phyloP scores from a whole-genome alignment of 805 yeast species.

The Lipomyces mesembrius region DNA sequence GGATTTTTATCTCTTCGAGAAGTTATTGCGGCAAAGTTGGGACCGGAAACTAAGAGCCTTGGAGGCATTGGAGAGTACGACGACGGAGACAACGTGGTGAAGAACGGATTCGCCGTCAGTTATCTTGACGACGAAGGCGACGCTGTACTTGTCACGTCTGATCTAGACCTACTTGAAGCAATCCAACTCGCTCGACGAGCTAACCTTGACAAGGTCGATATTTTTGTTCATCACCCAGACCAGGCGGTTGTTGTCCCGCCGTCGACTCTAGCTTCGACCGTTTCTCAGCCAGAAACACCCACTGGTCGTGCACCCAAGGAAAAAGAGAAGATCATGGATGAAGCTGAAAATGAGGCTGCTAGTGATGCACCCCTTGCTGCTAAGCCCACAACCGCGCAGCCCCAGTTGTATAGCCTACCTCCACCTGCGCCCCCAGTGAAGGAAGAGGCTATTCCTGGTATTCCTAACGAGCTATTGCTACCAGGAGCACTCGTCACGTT shows the following conservation, averaged over 20 bases:
- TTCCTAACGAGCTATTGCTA: slow-evolving; percentile 64
- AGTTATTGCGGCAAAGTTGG: slow-evolving; percentile 49
- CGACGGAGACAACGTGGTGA: slow-evolving; percentile 24
- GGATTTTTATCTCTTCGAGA: slow-evolving; percentile 58
- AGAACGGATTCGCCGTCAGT: slow-evolving; percentile 63
- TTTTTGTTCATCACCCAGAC: slow-evolving; percentile 71
- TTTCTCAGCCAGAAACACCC: slow-evolving; percentile 30
- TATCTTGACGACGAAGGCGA: slow-evolving; percentile 87
- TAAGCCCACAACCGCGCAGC: not conserved
- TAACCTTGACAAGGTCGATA: slow-evolving; percentile 66
- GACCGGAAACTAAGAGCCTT: slow-evolving; percentile 48
- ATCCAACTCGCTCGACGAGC: slow-evolving; percentile 58
- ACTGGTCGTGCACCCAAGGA: slow-evolving; percentile 7
- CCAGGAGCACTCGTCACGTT: slow-evolving; percentile 65
- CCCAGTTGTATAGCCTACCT: slow-evolving; percentile 20
- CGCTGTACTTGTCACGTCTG: slow-evolving; percentile 73
- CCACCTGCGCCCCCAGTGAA: slow-evolving; percentile 10
- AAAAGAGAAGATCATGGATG: not conserved
- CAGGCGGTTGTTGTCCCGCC: slow-evolving; percentile 46
- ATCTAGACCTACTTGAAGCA: slow-evolving; percentile 75
- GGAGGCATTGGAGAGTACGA: slow-evolving; percentile 46
- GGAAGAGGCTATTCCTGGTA: slow-evolving; percentile 54
- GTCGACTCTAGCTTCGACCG: slow-evolving; percentile 38
- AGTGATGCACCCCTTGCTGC: not conserved
- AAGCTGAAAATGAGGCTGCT: not conserved